Percentiles rank a stretch among this genome's conserved stretches.
phyloP scores from a whole-genome alignment of 106 monocot species.

The Narthecium ossifragum region DNA sequence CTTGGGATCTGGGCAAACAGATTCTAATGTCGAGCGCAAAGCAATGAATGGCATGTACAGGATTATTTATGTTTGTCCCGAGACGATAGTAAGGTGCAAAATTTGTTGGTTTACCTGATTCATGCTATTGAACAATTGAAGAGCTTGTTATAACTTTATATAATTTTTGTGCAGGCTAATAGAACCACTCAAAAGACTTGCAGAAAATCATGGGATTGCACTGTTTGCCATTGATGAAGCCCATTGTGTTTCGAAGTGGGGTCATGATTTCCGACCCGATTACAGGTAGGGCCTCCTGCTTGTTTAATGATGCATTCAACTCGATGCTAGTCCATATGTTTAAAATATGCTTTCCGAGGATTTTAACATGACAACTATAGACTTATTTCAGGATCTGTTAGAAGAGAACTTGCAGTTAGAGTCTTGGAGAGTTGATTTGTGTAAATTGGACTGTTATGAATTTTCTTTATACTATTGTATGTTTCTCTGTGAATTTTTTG shows the following conservation, averaged over 20 bases:
- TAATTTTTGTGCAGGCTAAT: conserved; percentile 48
- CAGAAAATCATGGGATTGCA: conserved; percentile 78
- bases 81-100: conserved; percentile 75
- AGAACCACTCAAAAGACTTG: conserved; percentile 77
- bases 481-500: conserved; percentile 16
- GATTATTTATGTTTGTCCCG: conserved; percentile 93
- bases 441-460: no score
- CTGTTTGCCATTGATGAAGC: conserved; percentile 98
- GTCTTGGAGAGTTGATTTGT: no score
- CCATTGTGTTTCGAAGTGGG: conserved; percentile 98
- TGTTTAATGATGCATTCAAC: no score
- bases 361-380: no score
- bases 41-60: conserved; percentile 84
- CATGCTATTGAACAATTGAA: neutral
- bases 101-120: conserved; percentile 1
- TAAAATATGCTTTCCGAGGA: no score
- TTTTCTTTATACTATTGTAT: no score
- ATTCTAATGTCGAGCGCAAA: conserved; percentile 66
- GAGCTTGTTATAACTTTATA: neutral
- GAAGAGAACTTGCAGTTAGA: no score
- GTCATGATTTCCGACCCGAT: conserved; percentile 98
- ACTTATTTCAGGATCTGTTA: no score
- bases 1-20: conserved; percentile 97
- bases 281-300: no score
- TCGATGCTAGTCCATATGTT: no score